A percentile compares a stretch with the other conserved stretches of the same genome.
Conservation (phyloP, 768 basidiomycete species). For the Termitomyces sp. region DNA sequence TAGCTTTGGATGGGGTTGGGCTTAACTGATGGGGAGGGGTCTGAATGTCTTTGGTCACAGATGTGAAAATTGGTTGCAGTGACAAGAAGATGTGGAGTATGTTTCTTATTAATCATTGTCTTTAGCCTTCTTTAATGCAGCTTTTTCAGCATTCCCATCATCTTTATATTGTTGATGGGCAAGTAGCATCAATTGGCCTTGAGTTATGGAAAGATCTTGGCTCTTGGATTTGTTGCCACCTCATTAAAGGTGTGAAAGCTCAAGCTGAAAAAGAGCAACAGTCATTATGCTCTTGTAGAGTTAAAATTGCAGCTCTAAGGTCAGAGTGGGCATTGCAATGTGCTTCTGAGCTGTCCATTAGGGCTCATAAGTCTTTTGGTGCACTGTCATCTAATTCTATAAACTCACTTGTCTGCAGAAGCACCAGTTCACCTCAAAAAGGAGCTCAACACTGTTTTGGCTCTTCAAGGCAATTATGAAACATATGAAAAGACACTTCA, state of each 20-base stretch:
- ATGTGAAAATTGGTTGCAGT: slow-evolving; percentile 31
- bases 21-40: slow-evolving; percentile 27
- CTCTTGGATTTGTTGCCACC: slow-evolving; percentile 24
- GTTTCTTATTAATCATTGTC: not conserved
- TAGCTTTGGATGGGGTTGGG: slow-evolving; percentile 13
- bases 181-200: slow-evolving; percentile 19
- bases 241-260: slow-evolving; percentile 4
- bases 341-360: slow-evolving; percentile 24
- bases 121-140: not conserved
- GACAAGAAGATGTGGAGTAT: slow-evolving; percentile 25
- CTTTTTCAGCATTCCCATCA: slow-evolving; percentile 15
- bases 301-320: too few relatives aligned
- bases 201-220: slow-evolving; percentile 28
- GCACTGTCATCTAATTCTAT: too few relatives aligned
- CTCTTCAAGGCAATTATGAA: not conserved
- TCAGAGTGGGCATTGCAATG: slow-evolving; percentile 32
- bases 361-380: slow-evolving; percentile 20
- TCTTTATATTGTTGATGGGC: slow-evolving; percentile 31
- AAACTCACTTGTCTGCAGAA: slow-evolving; percentile 14
- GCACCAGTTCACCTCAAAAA: slow-evolving; percentile 11
- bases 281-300: too few relatives aligned
- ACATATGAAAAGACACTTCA: too few relatives aligned
- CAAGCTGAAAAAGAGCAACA: too few relatives aligned
- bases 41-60: slow-evolving; percentile 30
- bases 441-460: not conserved